Conservation (phyloP, 2,329 filamentous ascomycete species). For the Hypoxylon sp. region DNA sequence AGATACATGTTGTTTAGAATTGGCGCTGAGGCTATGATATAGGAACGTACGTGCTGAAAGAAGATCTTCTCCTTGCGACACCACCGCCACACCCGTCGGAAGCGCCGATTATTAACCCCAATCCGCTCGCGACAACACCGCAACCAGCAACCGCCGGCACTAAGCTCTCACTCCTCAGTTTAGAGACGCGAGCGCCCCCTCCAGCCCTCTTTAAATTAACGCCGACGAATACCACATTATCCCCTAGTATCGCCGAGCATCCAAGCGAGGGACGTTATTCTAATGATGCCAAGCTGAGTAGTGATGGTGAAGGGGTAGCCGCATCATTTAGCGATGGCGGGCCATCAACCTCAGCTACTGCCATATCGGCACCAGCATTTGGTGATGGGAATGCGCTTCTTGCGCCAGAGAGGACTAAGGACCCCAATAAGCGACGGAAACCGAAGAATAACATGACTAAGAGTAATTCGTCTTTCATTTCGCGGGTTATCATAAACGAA, state of each 20-base stretch:
- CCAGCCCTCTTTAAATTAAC: slow-evolving; percentile 64
- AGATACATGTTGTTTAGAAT: neutral
- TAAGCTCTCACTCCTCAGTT: slow-evolving; percentile 78
- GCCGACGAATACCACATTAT: slow-evolving; percentile 58
- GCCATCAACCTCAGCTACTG: slow-evolving; percentile 52
- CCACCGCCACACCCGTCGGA: slow-evolving; percentile 96
- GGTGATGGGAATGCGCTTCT: slow-evolving; percentile 86
- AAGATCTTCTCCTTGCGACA: slow-evolving; percentile 91
- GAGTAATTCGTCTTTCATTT: slow-evolving; percentile 98
- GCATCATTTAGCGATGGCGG: slow-evolving; percentile 61
- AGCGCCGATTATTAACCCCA: slow-evolving; percentile 84
- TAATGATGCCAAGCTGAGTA: slow-evolving; percentile 66
- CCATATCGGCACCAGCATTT: slow-evolving; percentile 71
- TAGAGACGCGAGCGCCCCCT: slow-evolving; percentile 68
- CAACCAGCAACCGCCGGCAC: slow-evolving; percentile 86
- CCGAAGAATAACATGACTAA: slow-evolving; percentile 99
- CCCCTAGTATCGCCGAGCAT: slow-evolving; percentile 67
- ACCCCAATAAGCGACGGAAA: slow-evolving; percentile 83
- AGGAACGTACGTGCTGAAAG: slow-evolving; percentile 91
- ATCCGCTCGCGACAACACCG: slow-evolving; percentile 86
- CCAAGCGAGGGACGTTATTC: slow-evolving; percentile 68
- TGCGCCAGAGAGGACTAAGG: slow-evolving; percentile 69
- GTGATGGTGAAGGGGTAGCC: slow-evolving; percentile 62
- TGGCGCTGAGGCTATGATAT: slow-evolving; percentile 32
- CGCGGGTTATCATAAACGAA: slow-evolving; percentile 93